phyloP scores from a whole-genome alignment of 2,329 filamentous ascomycete genomes.

The Triangularia setosa region DNA sequence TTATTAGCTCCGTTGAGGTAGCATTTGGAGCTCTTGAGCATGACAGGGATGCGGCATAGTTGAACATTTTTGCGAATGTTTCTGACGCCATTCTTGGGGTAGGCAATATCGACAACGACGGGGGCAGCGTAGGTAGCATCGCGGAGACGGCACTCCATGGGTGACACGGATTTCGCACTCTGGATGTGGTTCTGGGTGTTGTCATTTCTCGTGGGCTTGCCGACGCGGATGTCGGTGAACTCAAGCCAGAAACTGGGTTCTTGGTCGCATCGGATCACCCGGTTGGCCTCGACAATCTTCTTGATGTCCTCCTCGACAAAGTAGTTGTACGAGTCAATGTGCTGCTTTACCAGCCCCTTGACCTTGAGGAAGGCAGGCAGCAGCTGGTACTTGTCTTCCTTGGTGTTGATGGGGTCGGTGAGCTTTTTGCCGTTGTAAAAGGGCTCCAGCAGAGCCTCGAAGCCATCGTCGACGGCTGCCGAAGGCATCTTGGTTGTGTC shows the following conservation, averaged over 20 bases:
- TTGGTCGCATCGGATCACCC: constrained; percentile 83
- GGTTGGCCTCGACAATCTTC: constrained; percentile 91
- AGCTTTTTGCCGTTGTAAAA: constrained; percentile 67
- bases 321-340: constrained; percentile 98
- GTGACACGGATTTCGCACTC: constrained; percentile 62
- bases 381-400: constrained; percentile 92
- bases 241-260: constrained; percentile 91
- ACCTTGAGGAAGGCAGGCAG: constrained; percentile 97
- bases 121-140: constrained; percentile 98
- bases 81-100: constrained; percentile 74
- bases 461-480: constrained; percentile 56
- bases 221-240: constrained; percentile 87
- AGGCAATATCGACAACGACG: constrained; percentile 88
- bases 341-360: constrained; percentile 58
- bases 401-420: constrained; percentile 60
- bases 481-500: constrained; percentile 38
- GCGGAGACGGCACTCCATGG: constrained; percentile 91
- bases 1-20: constrained; percentile 80
- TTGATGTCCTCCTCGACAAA: constrained; percentile 96
- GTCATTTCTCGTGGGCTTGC: constrained; percentile 74
- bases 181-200: constrained; percentile 44
- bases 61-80: constrained; percentile 72
- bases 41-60: constrained; percentile 90
- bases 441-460: constrained; percentile 62
- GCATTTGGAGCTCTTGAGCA: constrained; percentile 95